Conservation (phyloP, 2,329 filamentous ascomycete genomes). For the Fusarium sp. region DNA sequence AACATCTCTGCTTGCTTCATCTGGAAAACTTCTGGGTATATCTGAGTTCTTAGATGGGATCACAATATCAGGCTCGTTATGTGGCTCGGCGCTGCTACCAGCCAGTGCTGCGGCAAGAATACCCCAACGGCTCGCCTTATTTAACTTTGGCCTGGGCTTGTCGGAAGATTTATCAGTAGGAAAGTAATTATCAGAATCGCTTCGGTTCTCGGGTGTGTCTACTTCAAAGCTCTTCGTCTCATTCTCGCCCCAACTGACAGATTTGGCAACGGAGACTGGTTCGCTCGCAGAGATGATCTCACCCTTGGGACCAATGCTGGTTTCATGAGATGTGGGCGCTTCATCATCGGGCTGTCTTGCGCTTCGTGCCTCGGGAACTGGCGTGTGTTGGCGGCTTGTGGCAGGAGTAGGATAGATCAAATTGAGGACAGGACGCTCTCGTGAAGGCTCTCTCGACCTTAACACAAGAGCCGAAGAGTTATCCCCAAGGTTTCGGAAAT, state of each 20-base stretch:
- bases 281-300: constrained; percentile 55
- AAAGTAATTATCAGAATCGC: constrained; percentile 49
- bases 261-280: constrained; percentile 58
- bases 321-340: constrained; percentile 47
- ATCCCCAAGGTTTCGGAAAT: constrained; percentile 49
- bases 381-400: constrained; percentile 59
- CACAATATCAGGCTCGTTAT: constrained; percentile 50
- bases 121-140: constrained; percentile 63
- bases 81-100: constrained; percentile 55
- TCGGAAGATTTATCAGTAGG: constrained; percentile 42
- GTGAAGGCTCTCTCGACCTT: constrained; percentile 64
- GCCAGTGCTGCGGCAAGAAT: constrained; percentile 64
- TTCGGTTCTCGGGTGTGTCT: constrained; percentile 66
- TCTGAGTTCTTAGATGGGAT: constrained; percentile 23
- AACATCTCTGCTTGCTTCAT: constrained; percentile 35
- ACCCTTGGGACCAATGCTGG: constrained; percentile 56
- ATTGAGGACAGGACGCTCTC: constrained; percentile 70
- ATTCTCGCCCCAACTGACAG: constrained; percentile 74
- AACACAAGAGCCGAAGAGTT: constrained; percentile 52
- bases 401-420: constrained; percentile 71
- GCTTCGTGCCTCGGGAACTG: constrained; percentile 49
- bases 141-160: constrained; percentile 52
- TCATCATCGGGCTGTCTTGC: constrained; percentile 33
- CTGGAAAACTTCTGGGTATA: constrained; percentile 30
- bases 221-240: constrained; percentile 73